A percentile compares a stretch with the other conserved stretches of the same genome.
Conservation (phyloP, 2,329 filamentous ascomycete genomes). For the Aureobasidium zeae region DNA sequence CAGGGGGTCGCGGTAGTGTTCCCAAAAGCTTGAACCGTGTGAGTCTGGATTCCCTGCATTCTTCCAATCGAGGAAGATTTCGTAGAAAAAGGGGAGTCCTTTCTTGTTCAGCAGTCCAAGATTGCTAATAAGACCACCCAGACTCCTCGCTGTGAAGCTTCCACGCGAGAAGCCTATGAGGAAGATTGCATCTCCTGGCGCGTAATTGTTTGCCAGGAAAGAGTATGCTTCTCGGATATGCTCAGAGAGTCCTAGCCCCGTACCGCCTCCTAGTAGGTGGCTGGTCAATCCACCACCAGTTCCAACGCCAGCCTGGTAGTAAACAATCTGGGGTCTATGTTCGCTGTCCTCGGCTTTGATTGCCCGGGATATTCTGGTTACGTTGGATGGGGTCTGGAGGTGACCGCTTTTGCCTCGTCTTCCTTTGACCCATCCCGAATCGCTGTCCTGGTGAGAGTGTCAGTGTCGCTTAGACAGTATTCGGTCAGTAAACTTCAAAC, state of each 20-base stretch:
- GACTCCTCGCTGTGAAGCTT: conserved; percentile 33
- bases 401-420: conserved; percentile 22
- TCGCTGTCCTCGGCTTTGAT: conserved; percentile 27
- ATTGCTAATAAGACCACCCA: conserved; percentile 34
- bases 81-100: conserved; percentile 22
- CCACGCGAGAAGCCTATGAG: conserved; percentile 37
- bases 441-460: conserved; percentile 21
- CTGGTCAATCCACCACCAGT: conserved; percentile 28
- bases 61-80: conserved; percentile 25
- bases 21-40: conserved; percentile 12
- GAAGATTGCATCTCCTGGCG: conserved; percentile 33
- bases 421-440: conserved; percentile 26
- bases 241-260: conserved; percentile 25
- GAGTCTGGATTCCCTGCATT: conserved; percentile 19
- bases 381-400: conserved; percentile 28
- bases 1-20: conserved; percentile 15
- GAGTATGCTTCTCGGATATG: conserved; percentile 52
- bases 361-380: conserved; percentile 29
- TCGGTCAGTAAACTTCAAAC: neutral
- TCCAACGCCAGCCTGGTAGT: conserved; percentile 31
- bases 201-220: conserved; percentile 52
- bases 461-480: neutral
- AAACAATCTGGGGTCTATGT: conserved; percentile 31
- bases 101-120: conserved; percentile 32
- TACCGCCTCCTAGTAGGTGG: conserved; percentile 27